A percentile compares a stretch with the other conserved stretches of the same genome.
Conservation (phyloP, 495 filamentous ascomycete species). For the Aspergillus egyptiacus region DNA sequence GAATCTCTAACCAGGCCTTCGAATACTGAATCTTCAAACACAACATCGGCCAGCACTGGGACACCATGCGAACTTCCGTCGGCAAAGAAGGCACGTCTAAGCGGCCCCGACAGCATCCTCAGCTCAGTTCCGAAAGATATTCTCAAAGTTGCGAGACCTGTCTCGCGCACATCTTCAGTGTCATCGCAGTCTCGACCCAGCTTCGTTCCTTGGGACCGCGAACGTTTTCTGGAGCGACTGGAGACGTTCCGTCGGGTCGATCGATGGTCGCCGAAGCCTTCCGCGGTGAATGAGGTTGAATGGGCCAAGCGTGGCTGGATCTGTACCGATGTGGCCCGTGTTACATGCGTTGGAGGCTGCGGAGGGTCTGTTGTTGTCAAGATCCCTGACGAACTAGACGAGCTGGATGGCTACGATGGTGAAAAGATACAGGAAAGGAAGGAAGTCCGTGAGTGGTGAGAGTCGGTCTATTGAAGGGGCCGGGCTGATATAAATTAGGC, state of each 20-base stretch:
- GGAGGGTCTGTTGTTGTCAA: slow-evolving; percentile 74
- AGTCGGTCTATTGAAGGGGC: neutral
- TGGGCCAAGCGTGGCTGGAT: slow-evolving; percentile 96
- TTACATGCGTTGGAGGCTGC: slow-evolving; percentile 75
- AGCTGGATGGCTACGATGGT: slow-evolving; percentile 40
- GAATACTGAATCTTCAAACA: slow-evolving; percentile 26
- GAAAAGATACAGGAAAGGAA: slow-evolving; percentile 60
- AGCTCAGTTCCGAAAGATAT: slow-evolving; percentile 24
- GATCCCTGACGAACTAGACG: slow-evolving; percentile 56
- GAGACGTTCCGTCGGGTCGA: slow-evolving; percentile 86
- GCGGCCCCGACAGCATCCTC: slow-evolving; percentile 18
- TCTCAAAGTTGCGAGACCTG: slow-evolving; percentile 22
- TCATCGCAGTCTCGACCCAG: slow-evolving; percentile 39
- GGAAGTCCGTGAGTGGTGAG: slow-evolving; percentile 46
- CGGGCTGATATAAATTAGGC: slow-evolving; percentile 24
- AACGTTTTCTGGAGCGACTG: slow-evolving; percentile 72
- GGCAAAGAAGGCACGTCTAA: slow-evolving; percentile 37
- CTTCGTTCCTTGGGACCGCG: slow-evolving; percentile 81
- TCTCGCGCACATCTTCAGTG: slow-evolving; percentile 18
- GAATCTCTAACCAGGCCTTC: slow-evolving; percentile 45
- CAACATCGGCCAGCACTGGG: slow-evolving; percentile 9
- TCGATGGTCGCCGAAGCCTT: slow-evolving; percentile 72
- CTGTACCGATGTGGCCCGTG: slow-evolving; percentile 73
- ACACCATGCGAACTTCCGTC: slow-evolving; percentile 31
- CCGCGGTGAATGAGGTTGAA: slow-evolving; percentile 77